These are phyloP conservation scores for Penicillium polonicum DNA, from an alignment of 2,329 filamentous ascomycete species.

Conservation along the genomic window DNA sequence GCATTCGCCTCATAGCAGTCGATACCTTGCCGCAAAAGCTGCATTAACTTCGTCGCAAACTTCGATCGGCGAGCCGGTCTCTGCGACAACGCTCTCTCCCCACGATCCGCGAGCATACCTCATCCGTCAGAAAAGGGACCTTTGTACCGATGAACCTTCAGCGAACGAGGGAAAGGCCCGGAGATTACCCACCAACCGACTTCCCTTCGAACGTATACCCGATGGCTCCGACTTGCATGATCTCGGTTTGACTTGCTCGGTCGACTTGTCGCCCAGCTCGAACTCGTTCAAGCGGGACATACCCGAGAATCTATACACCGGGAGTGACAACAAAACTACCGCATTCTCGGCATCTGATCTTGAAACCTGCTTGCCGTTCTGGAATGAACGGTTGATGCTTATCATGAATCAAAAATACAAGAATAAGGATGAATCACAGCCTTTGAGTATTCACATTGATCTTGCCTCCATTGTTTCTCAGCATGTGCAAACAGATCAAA, in stretches of 20 bases:
- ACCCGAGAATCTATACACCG: conserved; percentile 2
- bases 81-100: background rate
- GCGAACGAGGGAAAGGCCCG: background rate
- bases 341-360: conserved; percentile 7
- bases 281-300: background rate
- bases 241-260: background rate
- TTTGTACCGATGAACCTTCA: background rate
- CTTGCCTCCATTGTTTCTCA: conserved; percentile 4
- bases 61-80: conserved; percentile 6
- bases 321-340: background rate
- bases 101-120: conserved; percentile 22
- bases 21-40: conserved; percentile 22
- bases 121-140: conserved; percentile 2
- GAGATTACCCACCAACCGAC: conserved; percentile 7
- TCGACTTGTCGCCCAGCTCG: background rate
- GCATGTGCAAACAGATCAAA: background rate
- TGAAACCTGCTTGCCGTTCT: conserved; percentile 4
- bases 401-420: conserved; percentile 15
- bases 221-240: conserved; percentile 17
- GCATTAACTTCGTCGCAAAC: conserved; percentile 9
- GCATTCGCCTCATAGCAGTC: conserved; percentile 15
- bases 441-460: conserved; percentile 3
- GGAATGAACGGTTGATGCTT: conserved; percentile 13
- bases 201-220: conserved; percentile 23
- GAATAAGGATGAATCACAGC: background rate